Evolutionary conservation across 2,329 filamentous ascomycete species (phyloP).

Genomic region (Fusarium armeniacum): DNA sequence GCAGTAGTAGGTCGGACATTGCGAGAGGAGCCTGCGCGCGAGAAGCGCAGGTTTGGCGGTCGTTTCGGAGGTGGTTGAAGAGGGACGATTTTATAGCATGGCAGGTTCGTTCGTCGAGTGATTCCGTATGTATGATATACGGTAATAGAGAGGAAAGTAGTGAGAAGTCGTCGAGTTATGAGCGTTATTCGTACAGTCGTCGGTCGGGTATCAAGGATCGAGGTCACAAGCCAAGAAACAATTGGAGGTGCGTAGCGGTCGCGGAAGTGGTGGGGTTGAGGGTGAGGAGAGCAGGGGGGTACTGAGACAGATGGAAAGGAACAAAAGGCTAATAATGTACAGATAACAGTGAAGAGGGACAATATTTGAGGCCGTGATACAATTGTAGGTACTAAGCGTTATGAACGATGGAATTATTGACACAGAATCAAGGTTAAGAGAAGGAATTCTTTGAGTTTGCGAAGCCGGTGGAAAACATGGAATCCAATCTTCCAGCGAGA

Average conservation of each 20-base stretch:
- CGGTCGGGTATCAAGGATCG: constrained; percentile 20
- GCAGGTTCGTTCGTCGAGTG: neutral
- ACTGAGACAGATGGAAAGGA: constrained; percentile 18
- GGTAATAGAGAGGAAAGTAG: neutral
- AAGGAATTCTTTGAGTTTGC: constrained; percentile 34
- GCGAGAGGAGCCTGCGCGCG: constrained; percentile 9
- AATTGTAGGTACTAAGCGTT: neutral
- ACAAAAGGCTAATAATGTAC: neutral
- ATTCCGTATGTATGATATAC: neutral
- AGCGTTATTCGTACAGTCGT: constrained; percentile 21
- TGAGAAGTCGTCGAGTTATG: neutral
- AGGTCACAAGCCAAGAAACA: constrained; percentile 35
- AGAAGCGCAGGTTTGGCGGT: constrained; percentile 29
- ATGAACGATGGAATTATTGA: constrained; percentile 21
- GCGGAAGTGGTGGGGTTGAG: constrained; percentile 35
- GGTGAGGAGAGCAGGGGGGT: constrained; percentile 27
- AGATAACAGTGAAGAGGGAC: neutral
- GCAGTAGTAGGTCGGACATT: constrained; percentile 52
- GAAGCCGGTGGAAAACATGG: constrained; percentile 16
- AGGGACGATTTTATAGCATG: constrained; percentile 35
- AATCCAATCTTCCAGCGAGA: constrained; percentile 14
- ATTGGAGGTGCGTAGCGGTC: constrained; percentile 32
- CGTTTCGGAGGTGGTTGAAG: constrained; percentile 6
- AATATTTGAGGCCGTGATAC: constrained; percentile 1
- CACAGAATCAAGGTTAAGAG: neutral